A percentile compares a stretch with the other conserved stretches of the same genome.
These are phyloP conservation scores for Orbilia blumenaviensis DNA, from an alignment of 2,329 filamentous ascomycete genomes.

Conservation along the genomic window DNA sequence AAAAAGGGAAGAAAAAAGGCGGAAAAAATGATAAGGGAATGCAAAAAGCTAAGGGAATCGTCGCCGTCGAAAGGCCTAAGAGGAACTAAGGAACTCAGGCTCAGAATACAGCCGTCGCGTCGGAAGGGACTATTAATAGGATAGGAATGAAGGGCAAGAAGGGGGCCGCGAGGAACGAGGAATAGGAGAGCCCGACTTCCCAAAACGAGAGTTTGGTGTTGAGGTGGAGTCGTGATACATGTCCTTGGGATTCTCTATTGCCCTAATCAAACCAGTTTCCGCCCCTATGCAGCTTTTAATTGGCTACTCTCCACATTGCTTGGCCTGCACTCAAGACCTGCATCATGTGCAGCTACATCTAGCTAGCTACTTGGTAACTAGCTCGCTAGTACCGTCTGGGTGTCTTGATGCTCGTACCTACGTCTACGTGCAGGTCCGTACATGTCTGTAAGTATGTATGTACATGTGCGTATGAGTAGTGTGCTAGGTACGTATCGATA, in stretches of 20 bases:
- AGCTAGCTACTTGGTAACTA: conserved; percentile 1
- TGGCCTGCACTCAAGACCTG: conserved; percentile 2
- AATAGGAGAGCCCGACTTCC: conserved; percentile 21
- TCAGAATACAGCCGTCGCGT: conserved; percentile 26
- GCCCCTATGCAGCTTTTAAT: conserved; percentile 3
- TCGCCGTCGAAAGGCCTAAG: not conserved
- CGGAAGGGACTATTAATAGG: conserved; percentile 14
- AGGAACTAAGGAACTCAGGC: not conserved
- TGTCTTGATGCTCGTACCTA: conserved; percentile 5
- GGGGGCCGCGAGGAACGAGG: conserved; percentile 17
- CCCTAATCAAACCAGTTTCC: conserved; percentile 22
- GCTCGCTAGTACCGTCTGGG: not conserved
- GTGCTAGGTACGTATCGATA: no score
- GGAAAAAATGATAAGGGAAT: conserved; percentile 39
- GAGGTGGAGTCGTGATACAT: conserved; percentile 22
- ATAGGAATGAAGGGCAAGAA: not conserved
- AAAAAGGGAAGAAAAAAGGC: conserved; percentile 2
- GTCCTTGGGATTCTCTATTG: conserved; percentile 8
- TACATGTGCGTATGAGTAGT: not conserved
- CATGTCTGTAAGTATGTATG: not conserved
- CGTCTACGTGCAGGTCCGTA: conserved; percentile 9
- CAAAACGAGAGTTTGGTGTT: conserved; percentile 30
- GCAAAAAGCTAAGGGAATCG: not conserved
- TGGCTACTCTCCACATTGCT: conserved; percentile 21
- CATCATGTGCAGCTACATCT: conserved; percentile 29